These are phyloP conservation scores for Crithidia bombi DNA, from an alignment of 208 protist genomes.

Conservation along the genomic window DNA sequence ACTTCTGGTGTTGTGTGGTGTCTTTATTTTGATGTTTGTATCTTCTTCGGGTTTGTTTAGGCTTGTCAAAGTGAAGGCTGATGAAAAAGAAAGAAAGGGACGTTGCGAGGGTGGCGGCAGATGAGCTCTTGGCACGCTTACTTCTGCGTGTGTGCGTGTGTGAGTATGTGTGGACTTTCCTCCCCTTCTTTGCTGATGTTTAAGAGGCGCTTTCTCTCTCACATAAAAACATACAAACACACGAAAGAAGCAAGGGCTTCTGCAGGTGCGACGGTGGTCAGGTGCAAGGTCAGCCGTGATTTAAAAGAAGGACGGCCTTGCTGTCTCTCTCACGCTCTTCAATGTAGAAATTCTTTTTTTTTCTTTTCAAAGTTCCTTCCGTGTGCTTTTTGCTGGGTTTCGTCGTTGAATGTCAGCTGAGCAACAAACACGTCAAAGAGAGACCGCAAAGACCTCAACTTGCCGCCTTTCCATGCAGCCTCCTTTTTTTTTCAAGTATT, in stretches of 20 bases:
- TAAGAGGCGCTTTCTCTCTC: background rate
- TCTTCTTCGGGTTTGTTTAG: background rate
- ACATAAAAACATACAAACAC: background rate
- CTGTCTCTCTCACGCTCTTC: background rate
- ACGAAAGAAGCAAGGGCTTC: background rate
- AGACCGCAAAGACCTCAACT: too few species aligned
- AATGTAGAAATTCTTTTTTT: background rate
- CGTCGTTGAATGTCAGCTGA: too few species aligned
- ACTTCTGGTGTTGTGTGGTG: too few species aligned
- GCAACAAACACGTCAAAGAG: too few species aligned
- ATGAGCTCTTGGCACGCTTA: too few species aligned
- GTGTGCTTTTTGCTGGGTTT: too few species aligned
- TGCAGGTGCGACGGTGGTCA: background rate
- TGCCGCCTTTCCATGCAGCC: background rate
- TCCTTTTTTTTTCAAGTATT: too few species aligned
- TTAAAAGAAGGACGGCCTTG: background rate
- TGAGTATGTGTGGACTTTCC: slow-evolving; percentile 18
- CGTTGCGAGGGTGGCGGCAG: too few species aligned
- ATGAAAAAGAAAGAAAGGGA: too few species aligned
- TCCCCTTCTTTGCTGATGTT: background rate
- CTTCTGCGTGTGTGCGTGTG: slow-evolving; percentile 11
- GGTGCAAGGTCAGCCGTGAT: background rate
- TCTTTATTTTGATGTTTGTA: background rate
- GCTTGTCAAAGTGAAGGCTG: too few species aligned
- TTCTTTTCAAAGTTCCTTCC: too few species aligned